Percentiles rank a stretch among this genome's conserved stretches.
Evolutionary conservation across 768 basidiomycete genomes (phyloP).

Genomic region (Rhodotorula kratochvilovae): DNA sequence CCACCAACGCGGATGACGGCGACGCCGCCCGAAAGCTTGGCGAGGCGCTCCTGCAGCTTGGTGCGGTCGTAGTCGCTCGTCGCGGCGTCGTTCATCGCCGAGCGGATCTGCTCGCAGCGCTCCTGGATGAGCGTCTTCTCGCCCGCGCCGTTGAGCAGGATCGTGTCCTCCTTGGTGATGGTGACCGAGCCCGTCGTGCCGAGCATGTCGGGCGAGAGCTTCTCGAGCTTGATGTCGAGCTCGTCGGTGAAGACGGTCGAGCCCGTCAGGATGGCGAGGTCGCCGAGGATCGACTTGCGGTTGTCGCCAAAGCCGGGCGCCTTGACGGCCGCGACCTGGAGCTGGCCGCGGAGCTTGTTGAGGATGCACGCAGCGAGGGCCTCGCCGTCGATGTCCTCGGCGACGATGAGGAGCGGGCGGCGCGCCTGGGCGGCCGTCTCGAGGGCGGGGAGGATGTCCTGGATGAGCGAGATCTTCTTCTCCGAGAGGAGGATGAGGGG

Average conservation of each 20-base stretch:
- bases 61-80: conserved; percentile 90
- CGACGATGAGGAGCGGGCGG: conserved; percentile 90
- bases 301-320: conserved; percentile 99
- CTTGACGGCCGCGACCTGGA: conserved; percentile 68
- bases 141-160: conserved; percentile 88
- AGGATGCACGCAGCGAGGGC: conserved; percentile 95
- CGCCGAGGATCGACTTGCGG: conserved; percentile 95
- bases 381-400: conserved; percentile 96
- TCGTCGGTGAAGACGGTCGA: conserved; percentile 96
- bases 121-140: conserved; percentile 82
- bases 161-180: conserved; percentile 96
- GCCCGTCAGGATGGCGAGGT: conserved; percentile 93
- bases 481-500: conserved; percentile 87
- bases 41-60: conserved; percentile 93
- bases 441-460: conserved; percentile 90
- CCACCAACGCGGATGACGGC: conserved; percentile 99
- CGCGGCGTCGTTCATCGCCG: conserved; percentile 69
- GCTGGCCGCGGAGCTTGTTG: conserved; percentile 98
- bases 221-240: conserved; percentile 94
- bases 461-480: conserved; percentile 93
- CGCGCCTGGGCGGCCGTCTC: conserved; percentile 58
- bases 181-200: conserved; percentile 86
- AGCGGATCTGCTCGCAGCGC: conserved; percentile 92
- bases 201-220: conserved; percentile 78
- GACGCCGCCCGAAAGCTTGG: conserved; percentile 92